A percentile compares a stretch with the other conserved stretches of the same genome.
These are phyloP conservation scores for Torulaspora pretoriensis DNA, from an alignment of 1,139 yeast genomes.

Conservation along the genomic window DNA sequence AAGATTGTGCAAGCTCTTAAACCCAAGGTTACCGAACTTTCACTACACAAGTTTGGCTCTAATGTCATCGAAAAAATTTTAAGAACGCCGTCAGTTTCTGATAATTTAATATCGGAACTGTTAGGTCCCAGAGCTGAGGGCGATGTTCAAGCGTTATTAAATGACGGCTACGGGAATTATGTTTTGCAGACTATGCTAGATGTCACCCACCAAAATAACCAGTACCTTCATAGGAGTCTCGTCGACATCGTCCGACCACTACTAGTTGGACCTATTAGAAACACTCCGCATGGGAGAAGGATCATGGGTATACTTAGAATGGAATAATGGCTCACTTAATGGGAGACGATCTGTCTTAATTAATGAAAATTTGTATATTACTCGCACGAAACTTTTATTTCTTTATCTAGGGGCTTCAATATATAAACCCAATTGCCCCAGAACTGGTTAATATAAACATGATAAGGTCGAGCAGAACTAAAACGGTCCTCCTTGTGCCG, in stretches of 20 bases:
- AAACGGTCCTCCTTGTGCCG: background rate
- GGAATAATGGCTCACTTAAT: constrained; percentile 10
- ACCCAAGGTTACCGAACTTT: constrained; percentile 41
- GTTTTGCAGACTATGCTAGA: constrained; percentile 81
- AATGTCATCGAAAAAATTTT: constrained; percentile 90
- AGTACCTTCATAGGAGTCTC: constrained; percentile 44
- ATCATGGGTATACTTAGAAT: constrained; percentile 44
- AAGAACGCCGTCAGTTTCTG: constrained; percentile 52
- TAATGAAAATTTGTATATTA: background rate
- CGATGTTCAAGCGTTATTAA: constrained; percentile 47
- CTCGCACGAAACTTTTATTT: background rate
- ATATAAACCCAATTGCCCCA: background rate
- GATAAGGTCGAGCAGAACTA: background rate
- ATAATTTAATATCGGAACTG: constrained; percentile 42
- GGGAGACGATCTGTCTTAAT: background rate
- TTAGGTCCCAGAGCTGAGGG: constrained; percentile 43
- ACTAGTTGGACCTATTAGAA: constrained; percentile 50
- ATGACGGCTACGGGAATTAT: constrained; percentile 74
- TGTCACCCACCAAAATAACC: constrained; percentile 53
- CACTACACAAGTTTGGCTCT: constrained; percentile 91
- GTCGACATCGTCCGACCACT: constrained; percentile 59
- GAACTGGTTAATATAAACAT: background rate
- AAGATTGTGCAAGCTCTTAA: constrained; percentile 37
- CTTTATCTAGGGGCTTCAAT: background rate
- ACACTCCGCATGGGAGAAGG: constrained; percentile 93